Percentiles rank a stretch among this genome's conserved stretches.
phyloP scores from a whole-genome alignment of 2,329 filamentous ascomycete genomes.

The Cytospora chrysosperma region DNA sequence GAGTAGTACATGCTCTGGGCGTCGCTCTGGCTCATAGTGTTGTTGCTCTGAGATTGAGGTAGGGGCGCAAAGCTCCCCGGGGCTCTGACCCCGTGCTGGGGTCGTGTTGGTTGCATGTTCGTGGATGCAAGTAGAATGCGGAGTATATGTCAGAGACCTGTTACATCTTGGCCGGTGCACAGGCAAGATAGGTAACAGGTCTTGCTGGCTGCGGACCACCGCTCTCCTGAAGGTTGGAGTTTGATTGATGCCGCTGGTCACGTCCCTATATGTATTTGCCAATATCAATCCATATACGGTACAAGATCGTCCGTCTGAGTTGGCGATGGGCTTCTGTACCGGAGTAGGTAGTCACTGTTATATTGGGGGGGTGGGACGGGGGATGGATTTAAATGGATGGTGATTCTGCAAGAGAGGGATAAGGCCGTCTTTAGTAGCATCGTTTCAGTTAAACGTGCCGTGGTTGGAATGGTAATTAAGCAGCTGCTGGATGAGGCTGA shows the following conservation, averaged over 20 bases:
- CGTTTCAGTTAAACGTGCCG: not conserved
- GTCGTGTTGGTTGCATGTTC: constrained; percentile 50
- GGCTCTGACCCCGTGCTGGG: constrained; percentile 42
- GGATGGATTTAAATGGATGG: too few species aligned
- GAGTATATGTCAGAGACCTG: constrained; percentile 29
- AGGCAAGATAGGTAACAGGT: constrained; percentile 13
- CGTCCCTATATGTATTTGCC: not conserved
- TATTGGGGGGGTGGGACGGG: not conserved
- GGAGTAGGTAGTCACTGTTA: not conserved
- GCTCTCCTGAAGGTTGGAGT: not conserved
- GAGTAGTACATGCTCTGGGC: constrained; percentile 27
- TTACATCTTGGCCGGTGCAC: constrained; percentile 43
- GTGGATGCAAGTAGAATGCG: constrained; percentile 24
- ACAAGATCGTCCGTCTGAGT: not conserved
- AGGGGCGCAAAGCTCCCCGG: constrained; percentile 59
- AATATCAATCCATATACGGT: not conserved
- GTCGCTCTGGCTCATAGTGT: constrained; percentile 9
- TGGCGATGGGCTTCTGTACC: not conserved
- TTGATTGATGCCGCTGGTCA: not conserved
- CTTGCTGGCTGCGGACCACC: constrained; percentile 8
- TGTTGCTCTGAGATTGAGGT: constrained; percentile 33
- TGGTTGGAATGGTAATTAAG: not conserved
- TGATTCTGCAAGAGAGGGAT: not conserved
- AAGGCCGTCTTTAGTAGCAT: not conserved
- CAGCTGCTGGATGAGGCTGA: not conserved